Evolutionary conservation across 441 rosid species (phyloP).

Genomic region (Metrosideros polymorpha): DNA sequence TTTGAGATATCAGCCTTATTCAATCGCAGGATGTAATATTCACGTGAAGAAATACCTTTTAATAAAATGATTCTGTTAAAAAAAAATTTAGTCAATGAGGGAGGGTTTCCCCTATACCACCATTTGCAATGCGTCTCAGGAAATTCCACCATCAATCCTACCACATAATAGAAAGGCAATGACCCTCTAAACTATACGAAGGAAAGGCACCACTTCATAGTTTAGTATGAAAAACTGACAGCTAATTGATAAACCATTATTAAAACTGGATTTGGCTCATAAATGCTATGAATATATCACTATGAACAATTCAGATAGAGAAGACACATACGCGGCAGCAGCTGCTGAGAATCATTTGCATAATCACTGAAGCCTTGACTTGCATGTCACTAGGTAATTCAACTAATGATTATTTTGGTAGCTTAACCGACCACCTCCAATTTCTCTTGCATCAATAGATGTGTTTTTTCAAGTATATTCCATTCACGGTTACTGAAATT

Average conservation of each 20-base stretch:
- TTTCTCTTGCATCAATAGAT: background rate
- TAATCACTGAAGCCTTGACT: background rate
- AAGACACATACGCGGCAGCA: background rate
- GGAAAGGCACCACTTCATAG: background rate
- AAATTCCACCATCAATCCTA: background rate
- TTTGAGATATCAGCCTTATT: background rate
- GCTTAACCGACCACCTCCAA: background rate
- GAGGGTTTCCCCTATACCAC: background rate
- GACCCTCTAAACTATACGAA: background rate
- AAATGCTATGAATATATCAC: background rate
- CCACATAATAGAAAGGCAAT: background rate
- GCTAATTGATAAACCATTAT: background rate
- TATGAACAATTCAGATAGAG: background rate
- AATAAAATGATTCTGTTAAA: background rate
- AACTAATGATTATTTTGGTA: background rate
- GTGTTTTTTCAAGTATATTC: background rate
- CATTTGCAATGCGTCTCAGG: background rate
- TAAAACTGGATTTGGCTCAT: background rate
- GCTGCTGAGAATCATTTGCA: background rate
- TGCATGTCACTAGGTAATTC: background rate
- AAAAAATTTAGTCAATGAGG: background rate
- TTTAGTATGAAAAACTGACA: background rate
- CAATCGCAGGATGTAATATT: background rate
- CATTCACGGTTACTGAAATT: background rate
- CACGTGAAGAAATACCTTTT: background rate